These are phyloP conservation scores for Tulasnella calospora DNA, from an alignment of 768 basidiomycete genomes.

Conservation along the genomic window DNA sequence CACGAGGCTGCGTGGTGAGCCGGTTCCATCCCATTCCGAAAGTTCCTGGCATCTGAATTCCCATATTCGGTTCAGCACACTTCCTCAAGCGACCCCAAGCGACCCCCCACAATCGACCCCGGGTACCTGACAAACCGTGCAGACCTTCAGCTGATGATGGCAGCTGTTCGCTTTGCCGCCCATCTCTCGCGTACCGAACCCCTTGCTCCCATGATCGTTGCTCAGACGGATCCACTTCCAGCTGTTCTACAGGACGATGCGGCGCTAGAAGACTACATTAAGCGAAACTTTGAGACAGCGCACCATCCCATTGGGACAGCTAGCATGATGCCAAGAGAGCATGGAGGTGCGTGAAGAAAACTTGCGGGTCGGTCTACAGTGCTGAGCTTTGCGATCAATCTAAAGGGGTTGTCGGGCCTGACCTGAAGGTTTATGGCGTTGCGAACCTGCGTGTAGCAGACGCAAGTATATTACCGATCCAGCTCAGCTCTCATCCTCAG, in stretches of 20 bases:
- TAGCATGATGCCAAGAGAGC: slow-evolving; percentile 18
- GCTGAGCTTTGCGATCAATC: not conserved
- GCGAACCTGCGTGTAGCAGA: slow-evolving; percentile 16
- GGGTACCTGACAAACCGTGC: slow-evolving; percentile 24
- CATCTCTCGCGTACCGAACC: slow-evolving; percentile 2
- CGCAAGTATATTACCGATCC: slow-evolving; percentile 20
- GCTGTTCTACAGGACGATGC: slow-evolving; percentile 16
- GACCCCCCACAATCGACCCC: slow-evolving; percentile 26
- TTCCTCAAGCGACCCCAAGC: slow-evolving; percentile 10
- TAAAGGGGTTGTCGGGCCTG: slow-evolving; percentile 18
- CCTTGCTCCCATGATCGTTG: slow-evolving; percentile 10
- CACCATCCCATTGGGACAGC: slow-evolving; percentile 25
- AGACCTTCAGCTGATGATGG: slow-evolving; percentile 26
- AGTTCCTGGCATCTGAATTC: not conserved
- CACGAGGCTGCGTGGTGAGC: slow-evolving; percentile 34
- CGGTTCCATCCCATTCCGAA: no score
- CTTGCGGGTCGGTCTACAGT: not conserved
- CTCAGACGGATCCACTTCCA: slow-evolving; percentile 7
- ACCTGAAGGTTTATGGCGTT: slow-evolving; percentile 17
- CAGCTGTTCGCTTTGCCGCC: slow-evolving; percentile 20
- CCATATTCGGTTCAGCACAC: slow-evolving; percentile 11
- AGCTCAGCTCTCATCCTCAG: slow-evolving; percentile 19
- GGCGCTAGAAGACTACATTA: slow-evolving; percentile 13
- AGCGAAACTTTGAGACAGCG: slow-evolving; percentile 14
- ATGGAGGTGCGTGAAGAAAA: slow-evolving; percentile 12